Evolutionary conservation across 164 flowering plant species (phyloP).

Genomic region (Santalum album): DNA sequence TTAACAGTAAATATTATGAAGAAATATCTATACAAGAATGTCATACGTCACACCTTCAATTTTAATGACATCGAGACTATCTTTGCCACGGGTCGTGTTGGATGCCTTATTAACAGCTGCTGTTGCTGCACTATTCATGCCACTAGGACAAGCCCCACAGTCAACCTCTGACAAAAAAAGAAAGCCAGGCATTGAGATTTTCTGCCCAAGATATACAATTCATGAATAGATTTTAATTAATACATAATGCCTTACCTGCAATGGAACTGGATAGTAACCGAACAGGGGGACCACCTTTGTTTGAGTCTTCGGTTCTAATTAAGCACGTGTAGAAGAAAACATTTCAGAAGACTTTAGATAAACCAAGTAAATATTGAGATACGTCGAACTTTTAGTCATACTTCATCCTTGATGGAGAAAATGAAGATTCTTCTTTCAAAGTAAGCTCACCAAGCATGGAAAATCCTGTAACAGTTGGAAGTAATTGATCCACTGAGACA

Average conservation of each 20-base stretch:
- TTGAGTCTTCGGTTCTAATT: neutral
- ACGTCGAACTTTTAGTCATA: conserved; percentile 18
- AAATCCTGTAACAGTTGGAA: conserved; percentile 30
- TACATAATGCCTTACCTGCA: neutral
- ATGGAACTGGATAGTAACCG: neutral
- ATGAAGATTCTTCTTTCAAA: conserved; percentile 55
- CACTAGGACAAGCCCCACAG: too few relatives aligned
- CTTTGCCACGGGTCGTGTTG: too few relatives aligned
- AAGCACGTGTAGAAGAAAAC: neutral
- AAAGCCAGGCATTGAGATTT: too few relatives aligned
- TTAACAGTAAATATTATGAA: too few relatives aligned
- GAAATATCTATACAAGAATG: too few relatives aligned
- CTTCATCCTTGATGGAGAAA: conserved; percentile 66
- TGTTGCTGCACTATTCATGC: too few relatives aligned
- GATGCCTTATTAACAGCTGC: too few relatives aligned
- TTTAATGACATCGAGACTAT: too few relatives aligned
- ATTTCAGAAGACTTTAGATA: neutral
- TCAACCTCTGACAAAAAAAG: too few relatives aligned
- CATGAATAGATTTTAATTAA: neutral
- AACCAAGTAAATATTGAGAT: neutral
- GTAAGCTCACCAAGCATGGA: conserved; percentile 33
- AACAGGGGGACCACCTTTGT: neutral
- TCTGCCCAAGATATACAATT: too few relatives aligned
- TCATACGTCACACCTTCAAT: neutral
- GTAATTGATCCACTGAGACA: neutral